phyloP scores from a whole-genome alignment of 1,284 basidiomycete genomes.

The Chalciporus sp. region DNA sequence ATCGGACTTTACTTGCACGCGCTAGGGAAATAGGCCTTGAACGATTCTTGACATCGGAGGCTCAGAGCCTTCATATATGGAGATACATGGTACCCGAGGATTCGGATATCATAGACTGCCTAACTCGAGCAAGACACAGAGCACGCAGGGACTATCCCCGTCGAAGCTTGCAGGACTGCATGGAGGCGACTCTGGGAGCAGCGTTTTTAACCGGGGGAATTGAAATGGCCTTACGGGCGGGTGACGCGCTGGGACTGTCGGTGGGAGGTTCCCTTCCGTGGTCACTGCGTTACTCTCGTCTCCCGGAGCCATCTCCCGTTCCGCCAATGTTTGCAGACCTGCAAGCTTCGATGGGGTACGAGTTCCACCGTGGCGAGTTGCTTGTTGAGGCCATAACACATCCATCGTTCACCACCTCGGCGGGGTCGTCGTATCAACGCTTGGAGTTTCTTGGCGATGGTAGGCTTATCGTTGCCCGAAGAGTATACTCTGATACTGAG shows the following conservation, averaged over 20 bases:
- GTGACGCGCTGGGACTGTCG: constrained; percentile 63
- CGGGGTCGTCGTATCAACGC: constrained; percentile 74
- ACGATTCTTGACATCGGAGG: constrained; percentile 62
- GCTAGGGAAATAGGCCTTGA: constrained; percentile 68
- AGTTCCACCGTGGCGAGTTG: constrained; percentile 62
- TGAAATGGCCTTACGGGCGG: constrained; percentile 63
- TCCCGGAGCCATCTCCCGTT: constrained; percentile 35
- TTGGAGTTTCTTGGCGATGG: constrained; percentile 87
- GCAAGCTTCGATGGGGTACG: constrained; percentile 69
- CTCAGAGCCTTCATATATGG: constrained; percentile 60
- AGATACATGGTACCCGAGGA: constrained; percentile 48
- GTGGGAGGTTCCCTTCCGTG: constrained; percentile 72
- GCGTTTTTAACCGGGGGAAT: constrained; percentile 73
- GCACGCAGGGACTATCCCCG: constrained; percentile 51
- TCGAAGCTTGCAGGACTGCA: constrained; percentile 79
- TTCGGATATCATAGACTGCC: constrained; percentile 32
- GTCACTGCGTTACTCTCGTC: constrained; percentile 51
- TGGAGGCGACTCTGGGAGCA: constrained; percentile 82
- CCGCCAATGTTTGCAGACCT: constrained; percentile 56
- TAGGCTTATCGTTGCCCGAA: constrained; percentile 37
- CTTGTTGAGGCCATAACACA: constrained; percentile 81
- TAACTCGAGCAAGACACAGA: constrained; percentile 31
- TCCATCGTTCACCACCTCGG: constrained; percentile 64
- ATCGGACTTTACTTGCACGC: constrained; percentile 65
- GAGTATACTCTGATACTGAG: constrained; percentile 12